Conservation (phyloP, 1,284 basidiomycete genomes). For the Entoloma clypeatum region DNA sequence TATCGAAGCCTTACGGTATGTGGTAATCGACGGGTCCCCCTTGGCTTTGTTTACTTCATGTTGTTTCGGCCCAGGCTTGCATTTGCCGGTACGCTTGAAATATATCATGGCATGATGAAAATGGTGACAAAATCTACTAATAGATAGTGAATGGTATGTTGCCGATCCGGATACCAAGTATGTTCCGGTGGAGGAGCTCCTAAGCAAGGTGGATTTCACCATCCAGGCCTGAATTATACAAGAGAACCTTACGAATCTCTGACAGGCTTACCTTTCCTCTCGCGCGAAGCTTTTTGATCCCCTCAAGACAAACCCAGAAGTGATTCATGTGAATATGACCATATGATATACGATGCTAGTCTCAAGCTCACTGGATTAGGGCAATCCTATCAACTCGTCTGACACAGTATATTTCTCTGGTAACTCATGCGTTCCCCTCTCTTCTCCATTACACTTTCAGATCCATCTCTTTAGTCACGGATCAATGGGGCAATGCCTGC, state of each 20-base stretch:
- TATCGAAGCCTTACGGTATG: constrained; percentile 77
- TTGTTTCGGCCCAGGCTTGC: constrained; percentile 53
- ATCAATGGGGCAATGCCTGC: constrained; percentile 91
- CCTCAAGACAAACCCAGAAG: constrained; percentile 55
- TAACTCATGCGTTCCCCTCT: constrained; percentile 24
- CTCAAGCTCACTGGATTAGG: constrained; percentile 39
- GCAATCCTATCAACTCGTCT: constrained; percentile 74
- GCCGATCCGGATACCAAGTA: constrained; percentile 78
- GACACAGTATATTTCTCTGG: constrained; percentile 95
- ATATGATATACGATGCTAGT: background rate
- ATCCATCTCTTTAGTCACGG: constrained; percentile 51
- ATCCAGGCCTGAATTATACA: background rate
- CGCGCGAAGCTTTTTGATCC: constrained; percentile 83
- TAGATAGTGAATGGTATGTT: constrained; percentile 85
- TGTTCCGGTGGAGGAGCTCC: constrained; percentile 73
- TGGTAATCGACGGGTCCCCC: constrained; percentile 15
- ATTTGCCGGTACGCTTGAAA: constrained; percentile 60
- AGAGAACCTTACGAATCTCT: background rate
- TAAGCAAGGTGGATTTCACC: constrained; percentile 61
- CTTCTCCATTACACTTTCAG: background rate
- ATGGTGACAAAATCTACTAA: constrained; percentile 6
- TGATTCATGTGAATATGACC: constrained; percentile 57
- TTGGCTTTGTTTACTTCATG: constrained; percentile 1
- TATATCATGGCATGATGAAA: background rate
- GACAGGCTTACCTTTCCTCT: constrained; percentile 72